These are phyloP conservation scores for Lavandula angustifolia DNA, from an alignment of 257 asterid species.

Conservation along the genomic window DNA sequence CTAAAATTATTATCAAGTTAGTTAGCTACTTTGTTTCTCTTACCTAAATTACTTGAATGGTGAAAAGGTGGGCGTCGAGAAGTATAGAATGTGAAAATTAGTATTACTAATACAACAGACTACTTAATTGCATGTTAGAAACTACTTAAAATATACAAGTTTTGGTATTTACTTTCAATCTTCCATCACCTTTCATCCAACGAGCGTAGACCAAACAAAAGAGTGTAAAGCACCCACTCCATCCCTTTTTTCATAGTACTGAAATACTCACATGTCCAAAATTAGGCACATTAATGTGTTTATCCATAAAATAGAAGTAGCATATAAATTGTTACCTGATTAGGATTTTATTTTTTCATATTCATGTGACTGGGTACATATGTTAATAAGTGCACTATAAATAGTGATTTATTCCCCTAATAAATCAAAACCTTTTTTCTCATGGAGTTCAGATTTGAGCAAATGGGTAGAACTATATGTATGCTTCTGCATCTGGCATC, in stretches of 20 bases:
- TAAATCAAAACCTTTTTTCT: not conserved
- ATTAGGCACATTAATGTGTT: not conserved
- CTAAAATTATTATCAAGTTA: not conserved
- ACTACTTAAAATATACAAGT: constrained; percentile 11
- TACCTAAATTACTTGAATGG: constrained; percentile 3
- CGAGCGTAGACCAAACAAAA: not conserved
- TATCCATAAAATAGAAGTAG: not conserved
- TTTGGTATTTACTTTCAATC: constrained; percentile 21
- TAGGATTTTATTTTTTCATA: not conserved
- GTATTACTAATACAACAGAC: not conserved
- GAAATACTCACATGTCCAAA: not conserved
- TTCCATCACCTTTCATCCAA: constrained; percentile 9
- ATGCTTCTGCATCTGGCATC: constrained; percentile 18
- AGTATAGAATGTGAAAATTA: not conserved
- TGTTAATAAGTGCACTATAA: not conserved
- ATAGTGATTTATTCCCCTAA: not conserved
- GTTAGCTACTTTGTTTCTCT: not conserved
- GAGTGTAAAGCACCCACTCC: not conserved
- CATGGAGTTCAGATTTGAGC: constrained; percentile 19
- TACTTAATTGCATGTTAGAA: constrained; percentile 10
- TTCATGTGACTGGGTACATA: not conserved
- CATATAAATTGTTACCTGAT: not conserved
- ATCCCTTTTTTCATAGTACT: not conserved
- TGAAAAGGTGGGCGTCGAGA: constrained; percentile 1
- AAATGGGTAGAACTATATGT: constrained; percentile 27